Evolutionary conservation across 169 alveolate species (phyloP).

Genomic region (Babesia ovata): DNA sequence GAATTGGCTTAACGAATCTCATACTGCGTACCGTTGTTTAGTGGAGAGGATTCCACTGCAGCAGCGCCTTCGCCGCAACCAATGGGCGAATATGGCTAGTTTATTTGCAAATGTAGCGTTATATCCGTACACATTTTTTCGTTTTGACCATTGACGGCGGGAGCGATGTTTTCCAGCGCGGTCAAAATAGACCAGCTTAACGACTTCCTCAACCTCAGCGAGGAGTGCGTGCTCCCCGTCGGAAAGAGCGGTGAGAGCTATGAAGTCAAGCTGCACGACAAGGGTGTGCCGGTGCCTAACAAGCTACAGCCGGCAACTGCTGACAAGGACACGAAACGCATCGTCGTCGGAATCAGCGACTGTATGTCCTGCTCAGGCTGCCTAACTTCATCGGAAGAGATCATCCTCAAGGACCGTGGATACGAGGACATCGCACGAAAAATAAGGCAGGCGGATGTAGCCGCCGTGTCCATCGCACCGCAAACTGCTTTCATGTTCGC

Average conservation of each 20-base stretch:
- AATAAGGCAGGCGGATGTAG: constrained; percentile 56
- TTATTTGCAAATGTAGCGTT: too few species aligned
- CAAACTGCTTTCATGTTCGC: constrained; percentile 84
- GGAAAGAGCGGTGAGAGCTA: constrained; percentile 25
- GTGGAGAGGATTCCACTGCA: too few species aligned
- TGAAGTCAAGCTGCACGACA: constrained; percentile 45
- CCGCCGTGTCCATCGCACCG: constrained; percentile 84
- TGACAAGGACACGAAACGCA: constrained; percentile 35
- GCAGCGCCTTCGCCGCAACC: too few species aligned
- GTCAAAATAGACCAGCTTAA: constrained; percentile 82
- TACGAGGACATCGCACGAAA: constrained; percentile 75
- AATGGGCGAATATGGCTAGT: too few species aligned
- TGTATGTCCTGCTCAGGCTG: constrained; percentile 94
- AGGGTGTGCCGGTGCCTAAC: background rate
- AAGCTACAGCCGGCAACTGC: constrained; percentile 21
- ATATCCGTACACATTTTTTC: too few species aligned
- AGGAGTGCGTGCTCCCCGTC: constrained; percentile 86
- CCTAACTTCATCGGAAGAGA: constrained; percentile 90
- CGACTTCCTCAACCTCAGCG: constrained; percentile 84
- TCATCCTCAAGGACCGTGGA: constrained; percentile 82
- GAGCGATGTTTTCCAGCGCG: constrained; percentile 61
- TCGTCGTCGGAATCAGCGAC: constrained; percentile 87
- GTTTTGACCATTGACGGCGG: too few species aligned
- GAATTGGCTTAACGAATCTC: too few species aligned
- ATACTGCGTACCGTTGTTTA: too few species aligned